Conservation (phyloP, 73 alveolate species). For the Paramecium sonneborni region DNA sequence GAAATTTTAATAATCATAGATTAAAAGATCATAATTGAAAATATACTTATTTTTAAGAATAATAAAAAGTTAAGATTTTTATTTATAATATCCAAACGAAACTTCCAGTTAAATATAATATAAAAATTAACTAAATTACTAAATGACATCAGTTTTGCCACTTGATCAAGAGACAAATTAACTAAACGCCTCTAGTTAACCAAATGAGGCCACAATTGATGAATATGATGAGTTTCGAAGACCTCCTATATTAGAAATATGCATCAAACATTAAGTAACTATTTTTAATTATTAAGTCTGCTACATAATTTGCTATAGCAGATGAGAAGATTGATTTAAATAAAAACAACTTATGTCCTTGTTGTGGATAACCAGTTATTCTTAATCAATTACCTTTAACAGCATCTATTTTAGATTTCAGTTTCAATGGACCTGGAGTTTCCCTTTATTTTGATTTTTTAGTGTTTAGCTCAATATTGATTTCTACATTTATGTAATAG, state of each 20-base stretch:
- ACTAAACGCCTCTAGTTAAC: background rate
- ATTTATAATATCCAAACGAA: too few relatives aligned
- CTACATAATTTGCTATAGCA: constrained; percentile 1
- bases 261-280: background rate
- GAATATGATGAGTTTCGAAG: constrained; percentile 25
- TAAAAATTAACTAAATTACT: background rate
- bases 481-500: background rate
- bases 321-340: background rate
- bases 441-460: constrained; percentile 26
- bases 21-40: too few relatives aligned
- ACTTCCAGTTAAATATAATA: too few relatives aligned
- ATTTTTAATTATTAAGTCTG: background rate
- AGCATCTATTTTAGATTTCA: background rate
- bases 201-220: background rate
- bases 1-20: too few relatives aligned
- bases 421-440: constrained; percentile 46
- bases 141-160: constrained; percentile 16
- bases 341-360: constrained; percentile 14
- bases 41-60: too few relatives aligned
- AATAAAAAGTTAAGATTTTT: too few relatives aligned
- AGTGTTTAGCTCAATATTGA: background rate
- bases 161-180: background rate
- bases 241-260: background rate
- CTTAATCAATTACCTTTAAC: background rate
- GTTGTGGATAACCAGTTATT: constrained; percentile 32